Conservation (phyloP, 768 basidiomycete species). For the Gloeopeniophorella convolvens region DNA sequence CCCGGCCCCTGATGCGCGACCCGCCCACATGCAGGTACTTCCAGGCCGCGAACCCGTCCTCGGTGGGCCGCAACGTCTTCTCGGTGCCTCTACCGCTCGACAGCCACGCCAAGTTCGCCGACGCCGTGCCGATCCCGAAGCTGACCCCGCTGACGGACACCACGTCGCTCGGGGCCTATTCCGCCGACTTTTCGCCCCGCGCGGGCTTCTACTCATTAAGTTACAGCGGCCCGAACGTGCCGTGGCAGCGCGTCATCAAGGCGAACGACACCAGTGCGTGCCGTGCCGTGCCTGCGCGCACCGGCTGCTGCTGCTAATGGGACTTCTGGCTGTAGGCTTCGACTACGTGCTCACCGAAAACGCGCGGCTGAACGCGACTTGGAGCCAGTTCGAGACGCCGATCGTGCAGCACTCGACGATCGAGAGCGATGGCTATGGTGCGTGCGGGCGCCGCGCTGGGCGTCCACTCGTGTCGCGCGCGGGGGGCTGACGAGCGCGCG, state of each 20-base stretch:
- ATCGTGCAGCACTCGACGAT: constrained; percentile 66
- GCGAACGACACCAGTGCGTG: constrained; percentile 37
- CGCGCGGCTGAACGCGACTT: constrained; percentile 51
- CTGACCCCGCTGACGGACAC: constrained; percentile 50
- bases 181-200: constrained; percentile 72
- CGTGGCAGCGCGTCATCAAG: constrained; percentile 79
- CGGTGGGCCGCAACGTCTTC: constrained; percentile 79
- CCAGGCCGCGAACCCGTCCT: constrained; percentile 74
- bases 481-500: too few relatives aligned
- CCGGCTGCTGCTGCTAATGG: not conserved
- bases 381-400: constrained; percentile 64
- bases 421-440: constrained; percentile 72
- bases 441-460: too few relatives aligned
- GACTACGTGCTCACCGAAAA: constrained; percentile 69
- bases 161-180: constrained; percentile 49
- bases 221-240: constrained; percentile 77
- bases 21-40: constrained; percentile 66
- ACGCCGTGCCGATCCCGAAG: constrained; percentile 26
- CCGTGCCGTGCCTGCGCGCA: not conserved
- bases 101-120: constrained; percentile 23
- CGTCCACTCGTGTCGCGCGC: too few relatives aligned
- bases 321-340: constrained; percentile 38
- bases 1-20: not conserved
- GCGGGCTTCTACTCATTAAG: constrained; percentile 78
- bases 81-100: constrained; percentile 63